Base-by-base conservation (phyloP, 192 early-diverging fungal genomes). In the Globomyces pollinis-pini region DNA sequence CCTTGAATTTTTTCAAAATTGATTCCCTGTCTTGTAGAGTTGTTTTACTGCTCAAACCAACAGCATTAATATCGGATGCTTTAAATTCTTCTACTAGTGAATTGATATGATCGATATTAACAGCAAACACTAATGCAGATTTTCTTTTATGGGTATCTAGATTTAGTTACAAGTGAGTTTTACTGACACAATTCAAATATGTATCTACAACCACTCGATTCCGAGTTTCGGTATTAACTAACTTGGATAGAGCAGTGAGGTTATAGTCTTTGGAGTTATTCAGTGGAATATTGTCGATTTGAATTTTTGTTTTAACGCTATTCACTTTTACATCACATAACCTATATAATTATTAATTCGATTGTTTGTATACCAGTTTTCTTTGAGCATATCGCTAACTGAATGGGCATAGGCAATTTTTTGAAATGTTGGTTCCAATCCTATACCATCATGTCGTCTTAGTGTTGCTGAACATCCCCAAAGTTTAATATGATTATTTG, bases 391-490 rank as follows among this genome's bases (percentile, higher is more conserved):
- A 9, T 86, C 73, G 13, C 84, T 47, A 47, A 94, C 88, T 34
- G 75, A 69, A 33, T 76, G 74, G 34, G 90, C 83, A 59, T 79
- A 95, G 0, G 84, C 78, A 41, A 95, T 77, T 18, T 88, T 38
- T 45, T 95, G 87, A 64, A 95, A 98, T 6, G 83, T 76, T 2
- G 54, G 60, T 6, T 47, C 57, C 5, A 95, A 68, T 8, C 67
- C 72, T 12, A 91, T 30, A 1, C 91, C 90, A 56, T 98, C 94
- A 65, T 90, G 85, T 18, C 94, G 74, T 29, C 84, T 67, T 33
- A 95, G 73, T 0, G 94, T 95, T 1, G 93, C 94, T 29, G 93
- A 93, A 57, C 92, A 98, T 0, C 93, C 94, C 86, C 91, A 94
- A 7, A 98, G 7, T 35, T 45, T 64, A 24, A 61, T 63, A 11